Percentiles rank a stretch among this genome's conserved stretches.
Evolutionary conservation across 108 stramenopile genomes (phyloP).

Genomic region (Cyclotella baltica): DNA sequence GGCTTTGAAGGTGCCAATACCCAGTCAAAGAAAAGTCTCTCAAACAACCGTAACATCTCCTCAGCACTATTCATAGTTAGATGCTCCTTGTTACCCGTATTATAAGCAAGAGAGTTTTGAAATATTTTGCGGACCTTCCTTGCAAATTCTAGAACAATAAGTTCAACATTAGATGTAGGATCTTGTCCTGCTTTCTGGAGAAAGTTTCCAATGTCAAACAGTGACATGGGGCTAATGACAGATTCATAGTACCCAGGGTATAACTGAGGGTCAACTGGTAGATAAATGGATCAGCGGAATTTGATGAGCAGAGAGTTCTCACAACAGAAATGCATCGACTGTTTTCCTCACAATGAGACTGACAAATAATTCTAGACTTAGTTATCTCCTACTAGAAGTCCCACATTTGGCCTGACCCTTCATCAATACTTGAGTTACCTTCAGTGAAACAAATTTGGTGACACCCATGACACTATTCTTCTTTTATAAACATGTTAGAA

Average conservation of each 20-base stretch:
- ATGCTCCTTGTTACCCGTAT: conserved; percentile 66
- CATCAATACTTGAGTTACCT: too few relatives aligned
- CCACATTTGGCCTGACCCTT: too few relatives aligned
- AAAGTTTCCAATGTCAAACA: conserved; percentile 71
- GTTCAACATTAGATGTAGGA: conserved; percentile 41
- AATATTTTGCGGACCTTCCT: conserved; percentile 78
- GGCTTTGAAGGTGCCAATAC: conserved; percentile 76
- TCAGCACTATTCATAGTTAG: conserved; percentile 71
- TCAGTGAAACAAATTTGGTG: too few relatives aligned
- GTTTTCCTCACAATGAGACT: too few relatives aligned
- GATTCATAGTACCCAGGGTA: conserved; percentile 89
- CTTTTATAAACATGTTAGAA: too few relatives aligned
- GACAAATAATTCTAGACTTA: too few relatives aligned
- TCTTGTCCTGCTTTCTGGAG: conserved; percentile 65
- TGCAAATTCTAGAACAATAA: conserved; percentile 70
- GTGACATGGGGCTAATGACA: conserved; percentile 78
- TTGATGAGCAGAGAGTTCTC: too few relatives aligned
- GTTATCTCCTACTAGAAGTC: too few relatives aligned
- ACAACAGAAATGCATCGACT: too few relatives aligned
- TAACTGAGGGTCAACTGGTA: too few relatives aligned
- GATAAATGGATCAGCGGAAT: too few relatives aligned
- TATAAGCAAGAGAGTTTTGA: conserved; percentile 71
- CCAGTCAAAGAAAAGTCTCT: conserved; percentile 89
- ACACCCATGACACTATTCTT: too few relatives aligned
- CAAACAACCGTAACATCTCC: conserved; percentile 85